Evolutionary conservation across 2,329 filamentous ascomycete species (phyloP).

Genomic region (Zymoseptoria tritici): DNA sequence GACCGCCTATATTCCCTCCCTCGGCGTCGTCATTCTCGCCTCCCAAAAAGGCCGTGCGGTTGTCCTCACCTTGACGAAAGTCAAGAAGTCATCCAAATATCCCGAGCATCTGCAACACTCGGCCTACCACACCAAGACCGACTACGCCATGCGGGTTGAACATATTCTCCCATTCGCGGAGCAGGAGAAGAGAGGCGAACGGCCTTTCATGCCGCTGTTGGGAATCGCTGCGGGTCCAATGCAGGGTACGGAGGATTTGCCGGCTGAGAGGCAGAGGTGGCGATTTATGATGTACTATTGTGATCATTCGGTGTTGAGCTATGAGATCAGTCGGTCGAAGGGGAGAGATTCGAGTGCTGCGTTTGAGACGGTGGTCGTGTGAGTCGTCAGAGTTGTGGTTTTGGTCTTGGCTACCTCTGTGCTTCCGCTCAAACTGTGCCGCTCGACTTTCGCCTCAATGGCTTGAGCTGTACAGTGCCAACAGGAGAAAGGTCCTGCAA

Average conservation of each 20-base stretch:
- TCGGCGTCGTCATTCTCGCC: conserved; percentile 61
- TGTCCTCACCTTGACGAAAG: conserved; percentile 52
- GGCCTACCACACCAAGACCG: conserved; percentile 12
- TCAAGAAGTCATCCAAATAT: conserved; percentile 9
- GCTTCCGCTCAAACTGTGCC: too few species aligned
- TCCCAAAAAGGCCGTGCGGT: conserved; percentile 60
- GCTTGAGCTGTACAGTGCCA: too few species aligned
- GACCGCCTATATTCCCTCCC: conserved; percentile 57
- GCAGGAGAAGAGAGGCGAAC: conserved; percentile 43
- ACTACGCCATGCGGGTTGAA: conserved; percentile 47
- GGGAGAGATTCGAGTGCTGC: conserved; percentile 12
- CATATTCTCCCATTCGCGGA: conserved; percentile 49
- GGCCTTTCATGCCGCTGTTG: conserved; percentile 49
- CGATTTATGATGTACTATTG: conserved; percentile 64
- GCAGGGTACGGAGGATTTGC: conserved; percentile 38
- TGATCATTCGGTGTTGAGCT: conserved; percentile 62
- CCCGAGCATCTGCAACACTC: not conserved
- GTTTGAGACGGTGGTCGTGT: conserved; percentile 13
- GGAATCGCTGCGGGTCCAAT: conserved; percentile 63
- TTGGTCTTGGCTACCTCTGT: too few species aligned
- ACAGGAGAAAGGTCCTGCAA: too few species aligned
- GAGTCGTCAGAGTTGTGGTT: not conserved
- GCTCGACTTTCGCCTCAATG: too few species aligned
- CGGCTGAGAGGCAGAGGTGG: conserved; percentile 45
- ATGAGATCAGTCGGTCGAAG: conserved; percentile 48